Evolutionary conservation across 371 early-diverging fungal genomes (phyloP).

Genomic region (Saksenaea oblongispora): DNA sequence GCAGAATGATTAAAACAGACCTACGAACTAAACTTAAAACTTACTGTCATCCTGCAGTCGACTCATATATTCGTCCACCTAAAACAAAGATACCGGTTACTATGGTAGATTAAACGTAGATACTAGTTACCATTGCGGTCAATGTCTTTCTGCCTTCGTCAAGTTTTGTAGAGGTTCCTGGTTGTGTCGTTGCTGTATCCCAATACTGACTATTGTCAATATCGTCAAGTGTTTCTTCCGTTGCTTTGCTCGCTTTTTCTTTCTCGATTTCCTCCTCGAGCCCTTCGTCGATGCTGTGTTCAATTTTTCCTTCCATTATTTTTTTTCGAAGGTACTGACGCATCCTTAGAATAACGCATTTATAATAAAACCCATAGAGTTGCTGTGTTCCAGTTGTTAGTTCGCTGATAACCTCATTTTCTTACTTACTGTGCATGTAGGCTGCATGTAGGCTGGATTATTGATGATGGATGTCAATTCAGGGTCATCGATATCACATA

Average conservation of each 20-base stretch:
- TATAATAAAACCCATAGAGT: conserved; percentile 29
- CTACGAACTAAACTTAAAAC: background rate
- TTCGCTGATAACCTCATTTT: background rate
- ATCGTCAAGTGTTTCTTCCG: background rate
- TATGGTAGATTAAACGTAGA: background rate
- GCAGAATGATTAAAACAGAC: background rate
- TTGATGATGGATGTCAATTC: conserved; percentile 13
- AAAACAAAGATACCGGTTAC: background rate
- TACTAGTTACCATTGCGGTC: background rate
- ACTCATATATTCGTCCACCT: conserved; percentile 25
- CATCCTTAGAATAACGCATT: conserved; percentile 20
- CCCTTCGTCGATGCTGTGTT: conserved; percentile 9
- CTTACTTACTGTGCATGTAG: conserved; percentile 7
- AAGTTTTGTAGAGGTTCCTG: background rate
- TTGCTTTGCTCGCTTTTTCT: conserved; percentile 11
- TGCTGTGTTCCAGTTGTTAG: background rate
- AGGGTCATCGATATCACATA: conserved; percentile 35
- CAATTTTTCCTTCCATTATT: background rate
- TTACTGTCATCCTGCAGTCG: conserved; percentile 6
- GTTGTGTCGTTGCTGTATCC: background rate
- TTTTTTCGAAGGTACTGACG: conserved; percentile 11
- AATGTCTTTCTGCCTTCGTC: conserved; percentile 7
- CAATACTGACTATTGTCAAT: background rate
- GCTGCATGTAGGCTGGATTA: conserved; percentile 15
- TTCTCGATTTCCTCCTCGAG: conserved; percentile 21